A percentile compares a stretch with the other conserved stretches of the same genome.
Conservation (phyloP, 169 alveolate genomes). For the Theileria orientalis region DNA sequence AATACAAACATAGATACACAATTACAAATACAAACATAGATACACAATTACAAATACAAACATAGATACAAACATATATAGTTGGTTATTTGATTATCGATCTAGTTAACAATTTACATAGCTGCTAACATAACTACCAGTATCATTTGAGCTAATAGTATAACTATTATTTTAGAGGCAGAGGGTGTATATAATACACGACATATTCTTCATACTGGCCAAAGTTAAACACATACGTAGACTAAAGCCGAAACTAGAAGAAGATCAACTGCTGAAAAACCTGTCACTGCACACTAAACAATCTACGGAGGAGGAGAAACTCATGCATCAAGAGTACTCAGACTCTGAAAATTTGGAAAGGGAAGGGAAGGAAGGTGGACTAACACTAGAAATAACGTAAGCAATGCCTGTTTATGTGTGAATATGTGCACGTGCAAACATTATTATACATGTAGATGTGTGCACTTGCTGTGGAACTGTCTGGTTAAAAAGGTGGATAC, state of each 20-base stretch:
- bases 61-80: too few species aligned
- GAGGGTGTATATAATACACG: constrained; percentile 13
- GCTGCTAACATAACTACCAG: too few species aligned
- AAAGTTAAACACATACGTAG: not conserved
- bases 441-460: constrained; percentile 9
- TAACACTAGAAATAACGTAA: constrained; percentile 12
- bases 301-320: too few species aligned
- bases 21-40: not conserved
- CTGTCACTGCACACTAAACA: too few species aligned
- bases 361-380: not conserved
- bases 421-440: not conserved
- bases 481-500: constrained; percentile 13
- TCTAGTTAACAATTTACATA: too few species aligned
- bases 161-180: constrained; percentile 1
- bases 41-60: too few species aligned
- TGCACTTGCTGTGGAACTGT: constrained; percentile 62
- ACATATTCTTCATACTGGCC: constrained; percentile 15
- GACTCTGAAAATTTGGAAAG: not conserved
- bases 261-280: too few species aligned
- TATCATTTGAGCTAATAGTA: too few species aligned
- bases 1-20: too few species aligned
- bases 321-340: too few species aligned
- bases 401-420: too few species aligned
- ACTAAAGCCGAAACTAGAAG: not conserved
- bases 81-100: too few species aligned